Percentiles rank a stretch among this genome's conserved stretches.
These are phyloP conservation scores for Andrographis paniculata DNA, from an alignment of 305 asterid species.

Conservation along the genomic window DNA sequence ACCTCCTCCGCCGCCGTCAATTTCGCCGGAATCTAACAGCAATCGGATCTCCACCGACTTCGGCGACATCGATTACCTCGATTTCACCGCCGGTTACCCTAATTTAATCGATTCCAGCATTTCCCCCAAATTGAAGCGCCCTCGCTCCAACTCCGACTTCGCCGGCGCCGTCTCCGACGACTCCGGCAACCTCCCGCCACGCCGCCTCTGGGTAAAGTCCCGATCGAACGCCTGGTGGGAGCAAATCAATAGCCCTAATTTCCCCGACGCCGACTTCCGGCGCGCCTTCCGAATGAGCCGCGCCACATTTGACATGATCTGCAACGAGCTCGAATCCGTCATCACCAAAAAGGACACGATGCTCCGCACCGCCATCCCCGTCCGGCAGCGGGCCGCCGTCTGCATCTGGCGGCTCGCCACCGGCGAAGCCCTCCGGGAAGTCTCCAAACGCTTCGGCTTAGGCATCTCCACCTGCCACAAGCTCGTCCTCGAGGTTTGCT, in stretches of 20 bases:
- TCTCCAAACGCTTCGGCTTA: slow-evolving; percentile 57
- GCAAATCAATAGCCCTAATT: slow-evolving; percentile 37
- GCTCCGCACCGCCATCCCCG: slow-evolving; percentile 74
- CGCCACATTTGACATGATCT: slow-evolving; percentile 53
- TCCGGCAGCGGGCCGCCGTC: slow-evolving; percentile 69
- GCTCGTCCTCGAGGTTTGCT: slow-evolving; percentile 66
- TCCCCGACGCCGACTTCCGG: slow-evolving; percentile 55
- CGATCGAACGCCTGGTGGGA: slow-evolving; percentile 89
- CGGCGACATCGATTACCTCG: too few relatives aligned
- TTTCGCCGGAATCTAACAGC: too few relatives aligned
- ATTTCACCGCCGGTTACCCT: too few relatives aligned
- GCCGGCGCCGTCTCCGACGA: slow-evolving; percentile 1
- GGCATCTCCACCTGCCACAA: slow-evolving; percentile 89
- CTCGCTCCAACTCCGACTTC: not conserved
- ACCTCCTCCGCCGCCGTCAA: too few relatives aligned
- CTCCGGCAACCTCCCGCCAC: slow-evolving; percentile 20
- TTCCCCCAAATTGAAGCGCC: too few relatives aligned
- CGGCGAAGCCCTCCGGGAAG: slow-evolving; percentile 76
- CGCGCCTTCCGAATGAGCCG: slow-evolving; percentile 58
- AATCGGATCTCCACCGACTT: too few relatives aligned
- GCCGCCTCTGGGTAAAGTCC: slow-evolving; percentile 62
- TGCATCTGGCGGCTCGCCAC: slow-evolving; percentile 75
- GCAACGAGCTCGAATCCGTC: slow-evolving; percentile 47
- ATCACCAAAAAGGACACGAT: slow-evolving; percentile 61
- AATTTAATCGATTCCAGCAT: too few relatives aligned